Evolutionary conservation across 768 basidiomycete genomes (phyloP).

Genomic region (Pleurotus tuoliensis): DNA sequence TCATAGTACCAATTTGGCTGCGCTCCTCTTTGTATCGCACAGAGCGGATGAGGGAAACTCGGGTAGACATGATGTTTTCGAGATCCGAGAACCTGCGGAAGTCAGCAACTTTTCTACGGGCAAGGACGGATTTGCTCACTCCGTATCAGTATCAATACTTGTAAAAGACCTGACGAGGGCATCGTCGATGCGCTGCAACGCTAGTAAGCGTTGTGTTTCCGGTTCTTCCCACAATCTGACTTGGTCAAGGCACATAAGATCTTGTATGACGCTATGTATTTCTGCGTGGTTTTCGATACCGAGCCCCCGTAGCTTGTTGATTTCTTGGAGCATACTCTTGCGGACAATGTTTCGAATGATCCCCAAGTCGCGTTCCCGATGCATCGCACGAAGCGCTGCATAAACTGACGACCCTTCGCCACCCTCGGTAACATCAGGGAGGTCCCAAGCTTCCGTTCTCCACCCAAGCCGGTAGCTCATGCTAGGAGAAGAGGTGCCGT

Average conservation of each 20-base stretch:
- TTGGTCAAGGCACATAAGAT: constrained; percentile 81
- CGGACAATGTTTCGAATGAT: constrained; percentile 47
- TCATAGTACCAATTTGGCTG: constrained; percentile 70
- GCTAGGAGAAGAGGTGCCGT: constrained; percentile 31
- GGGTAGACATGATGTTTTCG: constrained; percentile 78
- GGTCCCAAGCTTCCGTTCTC: constrained; percentile 94
- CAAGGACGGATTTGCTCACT: constrained; percentile 42
- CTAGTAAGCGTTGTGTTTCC: constrained; percentile 28
- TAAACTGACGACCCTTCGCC: constrained; percentile 63
- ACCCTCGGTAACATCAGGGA: constrained; percentile 58
- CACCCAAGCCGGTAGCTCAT: constrained; percentile 84
- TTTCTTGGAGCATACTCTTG: constrained; percentile 53
- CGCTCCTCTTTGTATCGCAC: constrained; percentile 65
- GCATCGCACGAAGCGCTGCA: constrained; percentile 72
- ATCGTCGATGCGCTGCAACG: constrained; percentile 26
- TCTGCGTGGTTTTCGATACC: constrained; percentile 80
- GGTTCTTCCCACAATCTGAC: constrained; percentile 57
- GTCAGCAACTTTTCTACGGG: background rate
- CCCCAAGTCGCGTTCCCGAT: constrained; percentile 64
- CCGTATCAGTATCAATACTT: constrained; percentile 52
- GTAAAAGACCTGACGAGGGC: constrained; percentile 40
- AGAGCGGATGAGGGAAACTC: constrained; percentile 77
- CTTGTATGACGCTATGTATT: constrained; percentile 63
- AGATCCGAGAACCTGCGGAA: constrained; percentile 63
- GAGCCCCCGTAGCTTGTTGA: constrained; percentile 57